Percentiles rank a stretch among this genome's conserved stretches.
Evolutionary conservation across 2,329 filamentous ascomycete genomes (phyloP).

Genomic region (Stagonosporopsis chrysanthemi): DNA sequence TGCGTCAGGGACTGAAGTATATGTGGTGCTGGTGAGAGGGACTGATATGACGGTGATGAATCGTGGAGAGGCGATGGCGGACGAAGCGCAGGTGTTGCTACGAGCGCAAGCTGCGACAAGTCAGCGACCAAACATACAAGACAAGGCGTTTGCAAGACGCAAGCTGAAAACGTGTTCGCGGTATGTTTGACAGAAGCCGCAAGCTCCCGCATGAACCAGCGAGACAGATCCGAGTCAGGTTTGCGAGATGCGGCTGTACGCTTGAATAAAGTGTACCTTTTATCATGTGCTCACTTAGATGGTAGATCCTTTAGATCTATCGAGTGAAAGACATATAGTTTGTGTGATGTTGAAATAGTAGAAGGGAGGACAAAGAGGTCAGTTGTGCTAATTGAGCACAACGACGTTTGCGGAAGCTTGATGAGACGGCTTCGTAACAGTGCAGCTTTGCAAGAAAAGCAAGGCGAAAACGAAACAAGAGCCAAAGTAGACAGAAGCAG

Average conservation of each 20-base stretch:
- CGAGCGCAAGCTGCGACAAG: slow-evolving; percentile 46
- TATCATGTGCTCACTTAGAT: slow-evolving; percentile 41
- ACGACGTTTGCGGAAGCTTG: slow-evolving; percentile 46
- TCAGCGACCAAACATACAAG: slow-evolving; percentile 50
- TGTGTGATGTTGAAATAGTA: slow-evolving; percentile 42
- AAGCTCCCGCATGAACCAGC: slow-evolving; percentile 41
- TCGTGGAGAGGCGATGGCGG: slow-evolving; percentile 37
- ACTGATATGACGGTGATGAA: slow-evolving; percentile 35
- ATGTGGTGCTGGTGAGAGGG: slow-evolving; percentile 25
- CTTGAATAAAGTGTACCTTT: slow-evolving; percentile 44
- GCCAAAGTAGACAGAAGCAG: slow-evolving; percentile 39
- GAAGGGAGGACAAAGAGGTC: slow-evolving; percentile 41
- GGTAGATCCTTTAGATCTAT: slow-evolving; percentile 27
- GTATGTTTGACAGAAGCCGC: slow-evolving; percentile 45
- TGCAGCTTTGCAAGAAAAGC: slow-evolving; percentile 44
- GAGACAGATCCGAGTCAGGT: slow-evolving; percentile 45
- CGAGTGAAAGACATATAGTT: slow-evolving; percentile 36
- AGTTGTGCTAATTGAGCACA: slow-evolving; percentile 40
- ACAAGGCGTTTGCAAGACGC: slow-evolving; percentile 51
- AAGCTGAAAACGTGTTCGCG: slow-evolving; percentile 49
- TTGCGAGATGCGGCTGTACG: slow-evolving; percentile 36
- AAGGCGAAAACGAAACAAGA: slow-evolving; percentile 39
- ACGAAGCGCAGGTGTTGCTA: slow-evolving; percentile 32
- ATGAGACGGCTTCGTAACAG: slow-evolving; percentile 41
- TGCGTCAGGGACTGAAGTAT: slow-evolving; percentile 28